phyloP scores from a whole-genome alignment of 805 yeast species.

The Monosporozyma solicola region DNA sequence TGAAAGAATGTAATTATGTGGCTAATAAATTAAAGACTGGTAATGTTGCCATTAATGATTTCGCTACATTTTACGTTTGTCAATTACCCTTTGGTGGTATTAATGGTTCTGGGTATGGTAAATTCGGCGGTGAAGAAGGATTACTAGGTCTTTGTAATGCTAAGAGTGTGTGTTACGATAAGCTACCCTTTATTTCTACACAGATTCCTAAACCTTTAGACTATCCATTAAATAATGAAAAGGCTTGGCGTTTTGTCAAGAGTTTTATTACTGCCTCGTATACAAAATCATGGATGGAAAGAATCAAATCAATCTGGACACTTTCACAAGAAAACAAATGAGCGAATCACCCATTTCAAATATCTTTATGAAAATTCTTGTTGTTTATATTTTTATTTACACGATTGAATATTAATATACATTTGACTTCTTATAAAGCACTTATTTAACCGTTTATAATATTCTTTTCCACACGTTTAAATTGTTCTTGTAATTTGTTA shows the following conservation, averaged over 20 bases:
- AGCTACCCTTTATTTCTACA: slow-evolving; percentile 66
- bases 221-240: slow-evolving; percentile 76
- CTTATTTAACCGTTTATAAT: not conserved
- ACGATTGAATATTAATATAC: not conserved
- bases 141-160: slow-evolving; percentile 79
- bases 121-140: slow-evolving; percentile 98
- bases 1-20: slow-evolving; percentile 48
- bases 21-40: slow-evolving; percentile 67
- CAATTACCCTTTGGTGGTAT: slow-evolving; percentile 97
- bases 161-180: slow-evolving; percentile 82
- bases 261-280: slow-evolving; percentile 81
- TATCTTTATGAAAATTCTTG: not conserved
- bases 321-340: slow-evolving; percentile 37
- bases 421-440: not conserved
- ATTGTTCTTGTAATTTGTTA: slow-evolving; percentile 46
- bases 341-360: not conserved
- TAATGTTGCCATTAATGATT: slow-evolving; percentile 93
- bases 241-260: slow-evolving; percentile 83
- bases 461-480: slow-evolving; percentile 47
- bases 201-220: slow-evolving; percentile 83
- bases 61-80: slow-evolving; percentile 92
- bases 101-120: slow-evolving; percentile 91
- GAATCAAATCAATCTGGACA: slow-evolving; percentile 44
- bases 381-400: not conserved
- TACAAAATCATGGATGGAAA: slow-evolving; percentile 63